phyloP scores from a whole-genome alignment of 2,329 filamentous ascomycete genomes.

The Pseudocercospora fuligena region DNA sequence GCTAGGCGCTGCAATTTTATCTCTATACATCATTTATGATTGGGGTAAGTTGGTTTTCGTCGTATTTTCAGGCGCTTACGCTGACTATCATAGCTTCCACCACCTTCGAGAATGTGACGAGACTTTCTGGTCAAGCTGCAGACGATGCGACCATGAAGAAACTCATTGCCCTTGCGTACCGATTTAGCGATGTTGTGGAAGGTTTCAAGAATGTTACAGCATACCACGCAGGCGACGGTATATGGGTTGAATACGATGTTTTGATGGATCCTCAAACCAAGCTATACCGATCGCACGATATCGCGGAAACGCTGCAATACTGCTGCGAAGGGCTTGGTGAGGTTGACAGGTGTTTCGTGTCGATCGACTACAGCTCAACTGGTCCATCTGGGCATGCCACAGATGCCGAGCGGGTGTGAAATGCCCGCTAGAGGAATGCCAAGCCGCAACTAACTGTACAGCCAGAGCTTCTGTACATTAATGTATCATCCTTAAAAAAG shows the following conservation, averaged over 20 bases:
- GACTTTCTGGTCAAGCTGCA: slow-evolving; percentile 63
- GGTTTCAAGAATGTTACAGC: slow-evolving; percentile 50
- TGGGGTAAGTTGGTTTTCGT: slow-evolving; percentile 56
- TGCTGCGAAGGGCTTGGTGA: slow-evolving; percentile 61
- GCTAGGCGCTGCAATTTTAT: slow-evolving; percentile 65
- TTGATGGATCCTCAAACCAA: slow-evolving; percentile 60
- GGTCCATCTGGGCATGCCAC: slow-evolving; percentile 49
- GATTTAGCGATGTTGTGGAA: slow-evolving; percentile 42
- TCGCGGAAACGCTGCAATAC: slow-evolving; percentile 68
- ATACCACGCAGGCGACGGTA: slow-evolving; percentile 66
- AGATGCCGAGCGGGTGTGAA: slow-evolving; percentile 34
- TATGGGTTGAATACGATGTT: slow-evolving; percentile 67
- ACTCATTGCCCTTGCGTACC: slow-evolving; percentile 63
- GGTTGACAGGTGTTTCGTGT: slow-evolving; percentile 59
- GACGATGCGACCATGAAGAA: slow-evolving; percentile 59
- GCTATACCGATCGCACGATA: slow-evolving; percentile 60
- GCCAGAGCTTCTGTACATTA: not conserved
- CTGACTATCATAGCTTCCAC: slow-evolving; percentile 44
- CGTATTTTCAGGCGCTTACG: too few relatives aligned
- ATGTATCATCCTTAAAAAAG: not conserved
- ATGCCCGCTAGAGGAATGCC: not conserved
- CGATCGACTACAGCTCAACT: slow-evolving; percentile 52
- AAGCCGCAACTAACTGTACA: not conserved
- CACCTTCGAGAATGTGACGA: slow-evolving; percentile 62
- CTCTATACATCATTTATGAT: slow-evolving; percentile 71